Evolutionary conservation across 176 grass and related monocot species (phyloP).

Genomic region (Calamus simplicifolius): DNA sequence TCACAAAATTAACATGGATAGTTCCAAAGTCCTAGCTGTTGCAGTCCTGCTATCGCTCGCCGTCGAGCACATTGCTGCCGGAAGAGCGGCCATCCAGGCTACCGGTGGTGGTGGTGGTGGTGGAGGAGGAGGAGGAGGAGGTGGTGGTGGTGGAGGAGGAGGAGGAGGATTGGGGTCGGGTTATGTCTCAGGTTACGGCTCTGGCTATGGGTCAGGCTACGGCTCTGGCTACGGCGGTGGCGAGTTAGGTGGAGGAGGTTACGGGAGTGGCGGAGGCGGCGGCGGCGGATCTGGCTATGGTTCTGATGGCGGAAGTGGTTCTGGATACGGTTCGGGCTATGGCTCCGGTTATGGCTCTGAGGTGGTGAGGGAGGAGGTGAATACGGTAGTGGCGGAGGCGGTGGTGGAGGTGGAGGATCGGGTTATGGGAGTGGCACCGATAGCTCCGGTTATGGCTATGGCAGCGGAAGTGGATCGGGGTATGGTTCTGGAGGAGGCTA

Average conservation of each 20-base stretch:
- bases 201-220: slow-evolving; percentile 13
- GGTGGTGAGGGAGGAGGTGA: not conserved
- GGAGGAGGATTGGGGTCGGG: not conserved
- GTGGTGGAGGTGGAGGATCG: not conserved
- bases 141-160: too few species aligned
- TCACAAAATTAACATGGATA: not conserved
- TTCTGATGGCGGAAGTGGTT: not conserved
- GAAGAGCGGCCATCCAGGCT: slow-evolving; percentile 13
- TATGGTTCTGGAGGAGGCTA: not conserved
- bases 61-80: slow-evolving; percentile 15
- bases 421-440: slow-evolving; percentile 20
- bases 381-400: not conserved
- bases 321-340: slow-evolving; percentile 1
- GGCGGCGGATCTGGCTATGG: slow-evolving; percentile 9
- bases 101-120: not conserved
- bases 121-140: too few species aligned
- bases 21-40: slow-evolving; percentile 10
- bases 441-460: slow-evolving; percentile 7
- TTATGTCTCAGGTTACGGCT: slow-evolving; percentile 12
- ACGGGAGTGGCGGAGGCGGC: not conserved
- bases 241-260: not conserved
- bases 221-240: slow-evolving; percentile 12
- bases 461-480: not conserved
- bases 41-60: slow-evolving; percentile 10
- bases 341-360: too few species aligned